Evolutionary conservation across 2,329 filamentous ascomycete genomes (phyloP).

Genomic region (Boeremia exigua): DNA sequence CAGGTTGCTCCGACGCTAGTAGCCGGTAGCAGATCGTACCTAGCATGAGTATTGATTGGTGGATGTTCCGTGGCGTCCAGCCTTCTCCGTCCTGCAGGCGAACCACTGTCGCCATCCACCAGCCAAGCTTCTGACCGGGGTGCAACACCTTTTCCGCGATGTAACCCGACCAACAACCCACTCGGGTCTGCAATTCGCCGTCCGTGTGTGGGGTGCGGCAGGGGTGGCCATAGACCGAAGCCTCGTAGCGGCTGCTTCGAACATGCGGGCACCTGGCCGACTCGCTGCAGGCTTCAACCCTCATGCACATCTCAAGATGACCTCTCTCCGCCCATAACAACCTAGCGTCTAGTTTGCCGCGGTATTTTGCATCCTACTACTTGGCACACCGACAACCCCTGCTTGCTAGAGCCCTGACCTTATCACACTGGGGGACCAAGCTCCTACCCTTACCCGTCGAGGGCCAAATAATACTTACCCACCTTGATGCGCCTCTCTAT

Average conservation of each 20-base stretch:
- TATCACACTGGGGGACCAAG: conserved; percentile 47
- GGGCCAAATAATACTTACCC: conserved; percentile 49
- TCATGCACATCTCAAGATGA: conserved; percentile 42
- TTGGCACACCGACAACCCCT: conserved; percentile 38
- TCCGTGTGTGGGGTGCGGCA: conserved; percentile 43
- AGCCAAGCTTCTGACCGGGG: conserved; percentile 32
- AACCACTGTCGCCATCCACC: conserved; percentile 35
- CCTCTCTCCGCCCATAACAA: conserved; percentile 38
- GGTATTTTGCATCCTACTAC: conserved; percentile 41
- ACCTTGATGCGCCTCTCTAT: conserved; percentile 46
- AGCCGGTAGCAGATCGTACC: conserved; percentile 42
- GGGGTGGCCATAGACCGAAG: conserved; percentile 44
- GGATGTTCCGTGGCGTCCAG: conserved; percentile 37
- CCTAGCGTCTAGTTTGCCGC: conserved; percentile 43
- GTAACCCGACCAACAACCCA: conserved; percentile 44
- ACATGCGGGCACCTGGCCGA: conserved; percentile 44
- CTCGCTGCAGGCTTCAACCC: conserved; percentile 39
- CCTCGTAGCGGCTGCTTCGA: conserved; percentile 41
- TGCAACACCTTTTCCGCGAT: conserved; percentile 38
- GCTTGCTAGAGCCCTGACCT: conserved; percentile 40
- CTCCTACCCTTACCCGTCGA: conserved; percentile 36
- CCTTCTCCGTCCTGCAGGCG: conserved; percentile 44
- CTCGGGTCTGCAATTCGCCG: conserved; percentile 41
- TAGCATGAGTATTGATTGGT: conserved; percentile 33
- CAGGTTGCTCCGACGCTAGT: conserved; percentile 43